Evolutionary conservation across 2,329 filamentous ascomycete genomes (phyloP).

Genomic region (Diaporthe nobilis): DNA sequence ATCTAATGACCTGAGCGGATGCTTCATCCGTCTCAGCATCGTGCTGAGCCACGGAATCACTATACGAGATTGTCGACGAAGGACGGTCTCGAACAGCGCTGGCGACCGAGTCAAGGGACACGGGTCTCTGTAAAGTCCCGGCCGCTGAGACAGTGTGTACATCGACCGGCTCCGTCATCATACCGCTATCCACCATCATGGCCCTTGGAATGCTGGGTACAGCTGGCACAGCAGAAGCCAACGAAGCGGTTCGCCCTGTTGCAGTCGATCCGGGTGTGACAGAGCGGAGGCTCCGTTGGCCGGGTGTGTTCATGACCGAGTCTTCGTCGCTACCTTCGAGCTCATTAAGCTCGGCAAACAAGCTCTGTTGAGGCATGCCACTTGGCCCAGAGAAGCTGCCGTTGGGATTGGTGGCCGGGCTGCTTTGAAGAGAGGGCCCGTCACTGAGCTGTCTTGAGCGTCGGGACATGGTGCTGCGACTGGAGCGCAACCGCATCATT

Average conservation of each 20-base stretch:
- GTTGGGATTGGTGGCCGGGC: conserved; percentile 69
- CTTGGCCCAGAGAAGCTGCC: conserved; percentile 63
- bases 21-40: conserved; percentile 66
- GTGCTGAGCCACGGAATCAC: conserved; percentile 67
- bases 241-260: conserved; percentile 58
- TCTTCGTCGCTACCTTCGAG: conserved; percentile 83
- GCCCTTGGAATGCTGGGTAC: conserved; percentile 65
- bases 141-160: conserved; percentile 52
- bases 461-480: conserved; percentile 71
- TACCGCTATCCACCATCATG: conserved; percentile 72
- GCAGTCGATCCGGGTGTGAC: conserved; percentile 63
- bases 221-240: conserved; percentile 55
- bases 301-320: conserved; percentile 71
- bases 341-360: conserved; percentile 92
- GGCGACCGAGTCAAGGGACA: conserved; percentile 58
- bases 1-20: conserved; percentile 61
- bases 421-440: conserved; percentile 70
- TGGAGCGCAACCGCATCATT: conserved; percentile 80
- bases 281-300: conserved; percentile 61
- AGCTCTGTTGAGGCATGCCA: conserved; percentile 75
- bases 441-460: conserved; percentile 74
- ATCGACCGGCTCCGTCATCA: conserved; percentile 72
- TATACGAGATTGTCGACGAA: conserved; percentile 64
- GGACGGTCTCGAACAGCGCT: conserved; percentile 50
- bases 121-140: conserved; percentile 52